Evolutionary conservation across 495 filamentous ascomycete genomes (phyloP), one percentile per base, ranked within the genome.

Genomic region (Parachaetomium inaequale): DNA sequence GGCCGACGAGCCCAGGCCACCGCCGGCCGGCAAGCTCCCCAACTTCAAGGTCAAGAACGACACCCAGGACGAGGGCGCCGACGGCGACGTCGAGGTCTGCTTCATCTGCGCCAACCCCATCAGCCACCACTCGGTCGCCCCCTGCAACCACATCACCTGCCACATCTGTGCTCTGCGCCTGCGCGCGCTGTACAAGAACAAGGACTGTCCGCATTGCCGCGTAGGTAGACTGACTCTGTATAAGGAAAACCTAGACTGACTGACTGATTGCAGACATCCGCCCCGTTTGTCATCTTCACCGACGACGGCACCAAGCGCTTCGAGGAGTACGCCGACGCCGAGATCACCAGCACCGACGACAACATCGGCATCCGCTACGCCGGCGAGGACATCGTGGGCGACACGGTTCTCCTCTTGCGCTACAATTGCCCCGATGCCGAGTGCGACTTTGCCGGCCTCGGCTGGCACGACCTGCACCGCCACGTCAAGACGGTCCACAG

Each of bases 31-130:
- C 15, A 66, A 62, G 50, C 21, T 49, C 0, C 63, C 52, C 7
- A 49, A 58, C 46, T 71, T 71, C 65, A 72, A 69, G 62, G 58
- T 47, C 34, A 55, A 60, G 54, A 46, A 55, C n/a, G 59, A 68
- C 28, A 55, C 50, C 7, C 40, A 69, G 52, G 66, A 68, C 31
- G 43, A 57, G 25, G 71, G 52, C 25, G 69, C 60, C 12, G 71
- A 86, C 59, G 79, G 81, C 26, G 90, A 93, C 63, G 84, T 81
- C 10, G 90, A 96, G 54, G 81, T 96, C 58, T 99, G 94, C 81
- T 98, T 97, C 75, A 98, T 99, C 63, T 99, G 94, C 73, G 92
- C 95, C 26, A 93, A 89, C 43, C 83, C 84, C 1, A 87, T 98
- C 54, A 83, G 85, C 51, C 92, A 96, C 78, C 87, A 87, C 56